Evolutionary conservation across 176 grass and related monocot genomes (phyloP).

Genomic region (Metroxylon sagu): DNA sequence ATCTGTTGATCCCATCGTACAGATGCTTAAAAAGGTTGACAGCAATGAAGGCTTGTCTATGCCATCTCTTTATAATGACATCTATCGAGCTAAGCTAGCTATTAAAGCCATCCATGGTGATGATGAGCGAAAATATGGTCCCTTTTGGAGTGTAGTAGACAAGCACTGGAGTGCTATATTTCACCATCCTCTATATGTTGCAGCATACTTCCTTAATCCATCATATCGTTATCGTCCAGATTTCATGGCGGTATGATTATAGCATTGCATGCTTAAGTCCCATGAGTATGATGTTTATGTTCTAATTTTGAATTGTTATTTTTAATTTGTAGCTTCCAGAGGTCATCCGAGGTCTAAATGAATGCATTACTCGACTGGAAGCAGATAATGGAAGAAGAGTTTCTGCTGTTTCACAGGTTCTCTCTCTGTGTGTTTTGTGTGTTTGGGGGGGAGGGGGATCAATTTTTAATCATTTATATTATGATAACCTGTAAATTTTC

Average conservation of each 20-base stretch:
- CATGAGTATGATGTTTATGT: neutral
- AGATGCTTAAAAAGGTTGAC: slow-evolving; percentile 7
- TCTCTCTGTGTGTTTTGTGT: neutral
- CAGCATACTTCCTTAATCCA: slow-evolving; percentile 32
- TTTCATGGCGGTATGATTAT: slow-evolving; percentile 23
- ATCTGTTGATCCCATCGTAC: slow-evolving; percentile 15
- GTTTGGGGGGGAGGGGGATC: neutral
- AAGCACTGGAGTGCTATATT: slow-evolving; percentile 16
- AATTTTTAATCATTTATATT: neutral
- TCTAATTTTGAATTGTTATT: neutral
- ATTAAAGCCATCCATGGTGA: slow-evolving; percentile 21
- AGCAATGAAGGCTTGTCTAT: slow-evolving; percentile 4
- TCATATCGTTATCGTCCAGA: slow-evolving; percentile 17
- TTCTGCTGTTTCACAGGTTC: slow-evolving; percentile 24
- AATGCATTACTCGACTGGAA: slow-evolving; percentile 26
- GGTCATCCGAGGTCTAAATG: slow-evolving; percentile 29
- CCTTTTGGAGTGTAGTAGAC: slow-evolving; percentile 21
- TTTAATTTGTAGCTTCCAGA: slow-evolving; percentile 27
- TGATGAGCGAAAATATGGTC: slow-evolving; percentile 23
- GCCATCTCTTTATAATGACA: slow-evolving; percentile 23
- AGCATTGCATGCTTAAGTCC: neutral
- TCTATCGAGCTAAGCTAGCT: slow-evolving; percentile 11
- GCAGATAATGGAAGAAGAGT: slow-evolving; percentile 23
- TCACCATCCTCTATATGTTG: slow-evolving; percentile 27
- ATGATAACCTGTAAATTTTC: neutral